Conservation (phyloP, 139 green algal genomes). For the Desmodesmus armatus region DNA sequence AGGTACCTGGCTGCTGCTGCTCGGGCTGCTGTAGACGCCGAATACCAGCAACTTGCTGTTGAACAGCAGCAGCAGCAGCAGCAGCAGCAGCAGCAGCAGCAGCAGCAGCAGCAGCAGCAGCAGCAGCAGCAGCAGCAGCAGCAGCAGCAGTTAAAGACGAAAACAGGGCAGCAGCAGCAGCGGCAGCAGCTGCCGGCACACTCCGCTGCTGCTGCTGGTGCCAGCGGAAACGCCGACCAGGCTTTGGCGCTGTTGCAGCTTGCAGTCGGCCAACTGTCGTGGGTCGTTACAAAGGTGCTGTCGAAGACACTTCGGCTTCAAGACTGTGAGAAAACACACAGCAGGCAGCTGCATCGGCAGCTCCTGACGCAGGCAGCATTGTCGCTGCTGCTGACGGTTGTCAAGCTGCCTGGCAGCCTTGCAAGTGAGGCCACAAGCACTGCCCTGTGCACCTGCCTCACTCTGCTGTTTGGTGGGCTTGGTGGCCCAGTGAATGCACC, state of each 20-base stretch:
- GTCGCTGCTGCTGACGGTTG: not conserved
- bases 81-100: not conserved
- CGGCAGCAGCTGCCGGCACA: not conserved
- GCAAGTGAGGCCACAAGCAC: not conserved
- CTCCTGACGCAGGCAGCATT: not conserved
- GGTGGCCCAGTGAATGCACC: not conserved
- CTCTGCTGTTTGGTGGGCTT: no score
- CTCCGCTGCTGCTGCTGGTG: not conserved
- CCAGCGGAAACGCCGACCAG: not conserved
- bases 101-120: not conserved
- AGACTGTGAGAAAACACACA: not conserved
- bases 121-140: conserved; percentile 7
- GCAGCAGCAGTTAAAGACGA: not conserved
- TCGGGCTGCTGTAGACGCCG: not conserved
- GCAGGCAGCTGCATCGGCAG: not conserved
- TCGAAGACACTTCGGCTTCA: not conserved
- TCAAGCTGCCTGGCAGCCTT: not conserved
- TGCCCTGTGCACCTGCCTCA: no score
- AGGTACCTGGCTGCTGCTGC: not conserved
- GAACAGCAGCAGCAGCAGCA: not conserved
- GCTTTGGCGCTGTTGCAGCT: not conserved
- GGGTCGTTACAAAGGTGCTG: not conserved
- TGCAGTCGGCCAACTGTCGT: not conserved
- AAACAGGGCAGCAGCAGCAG: not conserved
- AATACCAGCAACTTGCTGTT: conserved; percentile 1